Base-by-base conservation (phyloP, 1,284 basidiomycete genomes). In the Puccinia horiana region DNA sequence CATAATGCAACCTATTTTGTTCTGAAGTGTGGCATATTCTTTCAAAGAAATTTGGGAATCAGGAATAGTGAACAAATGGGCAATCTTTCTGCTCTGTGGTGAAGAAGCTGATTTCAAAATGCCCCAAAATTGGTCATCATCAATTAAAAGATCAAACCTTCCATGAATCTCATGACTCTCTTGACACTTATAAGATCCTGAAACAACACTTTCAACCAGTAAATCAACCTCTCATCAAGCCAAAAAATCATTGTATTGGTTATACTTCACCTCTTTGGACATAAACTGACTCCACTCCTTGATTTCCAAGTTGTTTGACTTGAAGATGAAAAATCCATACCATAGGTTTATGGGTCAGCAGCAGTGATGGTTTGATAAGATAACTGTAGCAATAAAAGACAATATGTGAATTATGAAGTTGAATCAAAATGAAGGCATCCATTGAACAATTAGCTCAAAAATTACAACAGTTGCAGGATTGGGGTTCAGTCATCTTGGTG, bases 31-130 rank as follows among this genome's bases (percentile, higher is more conserved):
- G 58, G 52, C 4, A 20, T 37, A n/a, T 49, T 35, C 32, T n/a
- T 16, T 23, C 42, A 8, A 18, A 85, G 84, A 96, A 87, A 95
- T 93, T n/a, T 98, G 95, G 94, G 97, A 99, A 87, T 95, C 93
- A 0, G 92, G 93, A 0, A 93, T 95, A 0, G 91, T 95, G 5
- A 93, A 97, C 83, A 94, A 98, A 85, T 88, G 93, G 40, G 91
- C 94, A 1, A 87, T 99, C 69, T 87, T 94, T 26, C 88, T 98
- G 35, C 88, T 98, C 0, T 98, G 96, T 84, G 96, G 97, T 1
- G 97, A 98, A n/a, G n/a, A n/a, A 84, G 89, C 91, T 18, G 96
- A 99, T 83, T 93, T 94, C 88, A 95, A 75, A 76, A 85, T 85
- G 44, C 85, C 85, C 83, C 85, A 29, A 85, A 85, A 54, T 84